These are phyloP conservation scores for Inonotus hispidus DNA, from an alignment of 1,284 basidiomycete genomes.

Conservation along the genomic window DNA sequence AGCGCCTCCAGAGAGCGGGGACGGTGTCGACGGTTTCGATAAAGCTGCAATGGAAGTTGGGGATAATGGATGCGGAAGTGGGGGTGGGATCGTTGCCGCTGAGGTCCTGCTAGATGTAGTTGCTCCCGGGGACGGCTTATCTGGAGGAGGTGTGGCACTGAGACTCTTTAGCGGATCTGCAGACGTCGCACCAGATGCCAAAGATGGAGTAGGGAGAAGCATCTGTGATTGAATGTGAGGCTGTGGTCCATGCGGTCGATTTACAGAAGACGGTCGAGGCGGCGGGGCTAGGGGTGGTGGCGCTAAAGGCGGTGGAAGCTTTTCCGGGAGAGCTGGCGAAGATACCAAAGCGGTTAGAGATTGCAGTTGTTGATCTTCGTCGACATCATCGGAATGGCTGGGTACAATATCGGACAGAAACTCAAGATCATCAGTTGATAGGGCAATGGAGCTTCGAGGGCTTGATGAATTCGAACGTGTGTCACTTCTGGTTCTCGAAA, in stretches of 20 bases:
- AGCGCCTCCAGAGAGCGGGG: constrained; percentile 16
- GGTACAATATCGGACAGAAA: constrained; percentile 72
- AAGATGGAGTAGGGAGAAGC: background rate
- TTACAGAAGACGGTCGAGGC: constrained; percentile 21
- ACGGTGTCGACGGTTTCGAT: constrained; percentile 25
- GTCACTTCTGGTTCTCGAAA: constrained; percentile 43
- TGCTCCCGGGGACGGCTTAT: background rate
- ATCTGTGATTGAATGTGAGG: constrained; percentile 1
- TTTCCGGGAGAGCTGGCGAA: constrained; percentile 39
- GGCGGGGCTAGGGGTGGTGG: constrained; percentile 34
- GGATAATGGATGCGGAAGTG: constrained; percentile 17
- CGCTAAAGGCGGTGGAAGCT: constrained; percentile 43
- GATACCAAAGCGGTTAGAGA: constrained; percentile 35
- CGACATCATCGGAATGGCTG: constrained; percentile 39
- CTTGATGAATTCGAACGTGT: constrained; percentile 29
- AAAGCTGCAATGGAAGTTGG: constrained; percentile 16
- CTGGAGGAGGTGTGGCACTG: background rate
- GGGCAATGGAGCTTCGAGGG: constrained; percentile 46
- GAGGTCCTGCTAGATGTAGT: background rate
- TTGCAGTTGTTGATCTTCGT: constrained; percentile 33
- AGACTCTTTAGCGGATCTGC: background rate
- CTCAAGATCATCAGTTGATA: constrained; percentile 68
- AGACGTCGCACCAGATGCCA: background rate
- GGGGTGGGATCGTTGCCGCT: constrained; percentile 9
- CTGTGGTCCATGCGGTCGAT: constrained; percentile 8